Evolutionary conservation across 2,329 filamentous ascomycete species (phyloP).

Genomic region (Magnaporthiopsis incrustans): DNA sequence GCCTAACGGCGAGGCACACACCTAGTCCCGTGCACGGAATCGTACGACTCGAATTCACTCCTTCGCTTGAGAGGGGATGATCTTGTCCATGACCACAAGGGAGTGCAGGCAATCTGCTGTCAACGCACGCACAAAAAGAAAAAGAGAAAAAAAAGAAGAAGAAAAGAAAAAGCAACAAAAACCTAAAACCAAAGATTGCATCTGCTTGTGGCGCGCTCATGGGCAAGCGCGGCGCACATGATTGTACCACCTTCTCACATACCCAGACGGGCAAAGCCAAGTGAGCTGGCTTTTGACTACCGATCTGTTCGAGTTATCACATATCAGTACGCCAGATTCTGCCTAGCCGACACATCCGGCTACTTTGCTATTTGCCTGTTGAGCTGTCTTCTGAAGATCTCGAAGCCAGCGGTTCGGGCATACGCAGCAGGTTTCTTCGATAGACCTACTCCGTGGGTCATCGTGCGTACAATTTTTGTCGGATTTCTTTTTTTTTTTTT

Average conservation of each 20-base stretch:
- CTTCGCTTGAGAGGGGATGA: neutral
- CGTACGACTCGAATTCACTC: neutral
- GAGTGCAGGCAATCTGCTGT: neutral
- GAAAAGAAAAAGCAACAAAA: neutral
- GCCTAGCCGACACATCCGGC: neutral
- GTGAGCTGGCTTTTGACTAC: neutral
- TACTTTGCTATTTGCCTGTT: neutral
- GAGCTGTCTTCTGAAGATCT: neutral
- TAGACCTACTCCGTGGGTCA: neutral
- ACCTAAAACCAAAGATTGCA: neutral
- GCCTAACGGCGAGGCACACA: constrained; percentile 11
- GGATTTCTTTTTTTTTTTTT: neutral
- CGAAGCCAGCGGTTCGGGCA: neutral
- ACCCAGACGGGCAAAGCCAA: neutral
- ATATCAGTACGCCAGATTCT: neutral
- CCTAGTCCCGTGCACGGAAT: constrained; percentile 7
- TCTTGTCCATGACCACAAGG: neutral
- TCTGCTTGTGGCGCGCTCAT: neutral
- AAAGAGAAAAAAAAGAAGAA: neutral
- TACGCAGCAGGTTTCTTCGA: neutral
- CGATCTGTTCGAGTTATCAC: neutral
- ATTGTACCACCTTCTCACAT: neutral
- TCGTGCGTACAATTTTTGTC: neutral
- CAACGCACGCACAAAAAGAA: neutral
- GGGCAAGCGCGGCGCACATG: neutral